Base-by-base conservation (phyloP, 164 flowering plant genomes). In the Magnolia kwangsiensis region DNA sequence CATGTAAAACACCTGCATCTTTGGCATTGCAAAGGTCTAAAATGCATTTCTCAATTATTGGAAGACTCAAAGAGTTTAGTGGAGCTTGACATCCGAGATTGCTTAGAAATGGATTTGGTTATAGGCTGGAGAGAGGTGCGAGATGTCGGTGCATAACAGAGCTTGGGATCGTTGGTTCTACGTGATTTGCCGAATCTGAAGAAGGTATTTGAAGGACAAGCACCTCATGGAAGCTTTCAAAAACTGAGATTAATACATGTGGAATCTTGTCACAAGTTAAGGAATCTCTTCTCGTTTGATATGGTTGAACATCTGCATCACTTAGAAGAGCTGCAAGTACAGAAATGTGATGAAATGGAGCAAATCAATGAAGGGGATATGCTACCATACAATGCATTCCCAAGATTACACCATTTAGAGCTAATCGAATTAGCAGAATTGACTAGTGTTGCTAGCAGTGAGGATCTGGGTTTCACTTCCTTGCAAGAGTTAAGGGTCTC, bases 331-430 rank as follows among this genome's bases (percentile, higher is more conserved):
- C 71, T 68, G 5, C 14, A 37, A 14, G 7, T 68, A 29, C 6
- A n/a, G 49, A 20, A 68, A 27, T 68, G 71, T 29, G 71, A 68
- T 68, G 19, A 68, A 68, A 20, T 68, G 71, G 50, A 68, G 50
- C 50, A 68, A 49, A 29, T 68, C 18, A 27, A 27, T 6, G 50
- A 31, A 5, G 71, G 71, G 7, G 50, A 31, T 68, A n/a, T 14
- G 27, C n/a, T 68, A 49, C 50, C 21, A 29, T 45, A 29, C 8
- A 68, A 37, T 37, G 31, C 71, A 68, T 13, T 68, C n/a, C 71
- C 20, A 37, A 29, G 49, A 68, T 19, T 68, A 18, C 71, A 0
- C 71, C 7, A 23, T 18, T 49, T 68, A 19, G 68, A 5, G 21
- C 68, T 65, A 23, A 29, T n/a, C 5, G 11, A 29, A 23, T 65